Evolutionary conservation across 2,329 filamentous ascomycete species (phyloP).

Genomic region (Nemania serpens): DNA sequence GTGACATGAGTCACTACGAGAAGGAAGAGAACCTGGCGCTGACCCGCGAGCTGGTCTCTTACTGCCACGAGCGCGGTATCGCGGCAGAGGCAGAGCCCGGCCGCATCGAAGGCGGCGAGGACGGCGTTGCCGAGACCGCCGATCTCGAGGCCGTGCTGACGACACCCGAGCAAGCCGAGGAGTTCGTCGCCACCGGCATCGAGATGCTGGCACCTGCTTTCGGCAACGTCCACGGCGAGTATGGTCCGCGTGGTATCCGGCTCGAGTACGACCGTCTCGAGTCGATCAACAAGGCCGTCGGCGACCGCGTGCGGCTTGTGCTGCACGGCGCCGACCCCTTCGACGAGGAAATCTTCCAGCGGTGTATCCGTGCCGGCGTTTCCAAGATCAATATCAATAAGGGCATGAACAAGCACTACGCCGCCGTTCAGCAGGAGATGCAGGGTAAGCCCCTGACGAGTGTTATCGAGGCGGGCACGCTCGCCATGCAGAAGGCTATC

Average conservation of each 20-base stretch:
- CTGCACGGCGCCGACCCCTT: conserved; percentile 57
- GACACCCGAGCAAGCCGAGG: conserved; percentile 65
- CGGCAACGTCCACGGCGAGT: conserved; percentile 71
- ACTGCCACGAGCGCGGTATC: conserved; percentile 68
- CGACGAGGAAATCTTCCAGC: conserved; percentile 48
- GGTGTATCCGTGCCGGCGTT: conserved; percentile 52
- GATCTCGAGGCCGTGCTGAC: conserved; percentile 56
- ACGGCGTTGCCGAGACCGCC: conserved; percentile 64
- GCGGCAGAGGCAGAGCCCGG: conserved; percentile 74
- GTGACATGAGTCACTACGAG: conserved; percentile 76
- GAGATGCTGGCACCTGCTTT: conserved; percentile 72
- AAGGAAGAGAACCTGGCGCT: conserved; percentile 70
- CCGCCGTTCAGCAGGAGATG: conserved; percentile 51
- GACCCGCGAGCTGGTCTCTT: conserved; percentile 64
- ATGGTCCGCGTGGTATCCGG: conserved; percentile 54
- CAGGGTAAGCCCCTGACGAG: conserved; percentile 51
- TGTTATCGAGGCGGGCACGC: conserved; percentile 53
- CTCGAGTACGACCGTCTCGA: conserved; percentile 44
- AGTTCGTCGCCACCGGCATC: conserved; percentile 69
- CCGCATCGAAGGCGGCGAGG: conserved; percentile 68
- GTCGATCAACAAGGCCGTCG: conserved; percentile 48
- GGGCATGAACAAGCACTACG: conserved; percentile 56
- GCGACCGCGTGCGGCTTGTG: conserved; percentile 51
- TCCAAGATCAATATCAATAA: conserved; percentile 58
- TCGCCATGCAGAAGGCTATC: conserved; percentile 53